phyloP scores from a whole-genome alignment of 176 grass and related monocot species.

The Dendrocalamus sinicus region DNA sequence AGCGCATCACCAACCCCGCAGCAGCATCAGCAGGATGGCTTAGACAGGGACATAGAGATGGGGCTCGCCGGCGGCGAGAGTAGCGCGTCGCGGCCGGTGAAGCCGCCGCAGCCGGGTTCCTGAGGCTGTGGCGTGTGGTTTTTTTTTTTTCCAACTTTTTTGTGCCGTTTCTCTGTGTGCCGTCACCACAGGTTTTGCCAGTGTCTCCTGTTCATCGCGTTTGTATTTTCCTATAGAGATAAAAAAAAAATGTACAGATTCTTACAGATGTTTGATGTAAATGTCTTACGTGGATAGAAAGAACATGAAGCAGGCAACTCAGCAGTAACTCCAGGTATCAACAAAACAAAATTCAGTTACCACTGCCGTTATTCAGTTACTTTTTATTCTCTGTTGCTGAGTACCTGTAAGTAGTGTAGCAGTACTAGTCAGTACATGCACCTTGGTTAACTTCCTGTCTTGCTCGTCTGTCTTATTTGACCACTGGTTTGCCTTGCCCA shows the following conservation, averaged over 20 bases:
- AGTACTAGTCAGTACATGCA: conserved; percentile 4
- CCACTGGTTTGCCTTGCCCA: background rate
- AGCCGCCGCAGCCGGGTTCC: conserved; percentile 23
- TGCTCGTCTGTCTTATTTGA: conserved; percentile 25
- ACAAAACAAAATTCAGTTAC: background rate
- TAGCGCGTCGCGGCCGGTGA: conserved; percentile 34
- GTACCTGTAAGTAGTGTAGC: conserved; percentile 12
- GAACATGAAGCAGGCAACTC: conserved; percentile 38
- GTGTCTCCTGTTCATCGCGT: background rate
- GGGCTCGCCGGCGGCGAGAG: conserved; percentile 46
- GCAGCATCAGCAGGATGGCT: background rate
- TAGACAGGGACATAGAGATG: conserved; percentile 54
- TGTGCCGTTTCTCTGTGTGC: conserved; percentile 41
- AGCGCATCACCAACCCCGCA: conserved; percentile 42
- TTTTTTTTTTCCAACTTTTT: background rate
- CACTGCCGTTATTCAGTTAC: conserved; percentile 26
- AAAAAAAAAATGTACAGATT: conserved; percentile 56
- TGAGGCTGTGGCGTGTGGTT: conserved; percentile 16
- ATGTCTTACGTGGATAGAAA: conserved; percentile 32
- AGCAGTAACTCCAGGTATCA: background rate
- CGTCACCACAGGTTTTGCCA: conserved; percentile 32
- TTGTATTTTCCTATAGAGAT: background rate
- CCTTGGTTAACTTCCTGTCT: background rate
- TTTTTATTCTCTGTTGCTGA: background rate
- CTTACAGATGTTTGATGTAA: conserved; percentile 46